Percentiles rank a stretch among this genome's conserved stretches.
Conservation (phyloP, 257 asterid genomes). For the Salvia splendens region DNA sequence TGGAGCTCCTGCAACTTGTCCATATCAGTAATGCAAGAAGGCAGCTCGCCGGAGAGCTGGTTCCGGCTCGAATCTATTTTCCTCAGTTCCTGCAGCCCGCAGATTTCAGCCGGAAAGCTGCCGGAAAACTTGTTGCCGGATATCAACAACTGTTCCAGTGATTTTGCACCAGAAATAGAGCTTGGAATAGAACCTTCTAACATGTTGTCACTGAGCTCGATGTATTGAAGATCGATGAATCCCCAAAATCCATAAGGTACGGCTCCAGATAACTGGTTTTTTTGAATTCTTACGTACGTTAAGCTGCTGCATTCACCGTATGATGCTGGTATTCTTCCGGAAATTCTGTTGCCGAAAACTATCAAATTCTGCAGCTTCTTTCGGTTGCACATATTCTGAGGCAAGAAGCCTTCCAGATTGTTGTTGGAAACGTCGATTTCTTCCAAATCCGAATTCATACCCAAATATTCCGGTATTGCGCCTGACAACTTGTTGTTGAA, state of each 20-base stretch:
- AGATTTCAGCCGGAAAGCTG: constrained; percentile 46
- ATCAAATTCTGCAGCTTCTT: constrained; percentile 44
- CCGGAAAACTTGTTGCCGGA: constrained; percentile 67
- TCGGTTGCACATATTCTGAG: constrained; percentile 55
- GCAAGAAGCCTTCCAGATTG: constrained; percentile 65
- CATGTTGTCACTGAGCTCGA: constrained; percentile 58
- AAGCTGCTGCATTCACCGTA: constrained; percentile 68
- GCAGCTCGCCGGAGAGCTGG: constrained; percentile 63
- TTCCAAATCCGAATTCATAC: constrained; percentile 61
- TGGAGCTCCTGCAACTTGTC: constrained; percentile 57
- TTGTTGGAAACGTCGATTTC: constrained; percentile 69
- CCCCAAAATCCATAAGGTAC: constrained; percentile 71
- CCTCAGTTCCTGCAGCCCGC: constrained; percentile 46
- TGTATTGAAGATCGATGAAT: constrained; percentile 39
- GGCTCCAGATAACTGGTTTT: constrained; percentile 55
- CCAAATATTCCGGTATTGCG: constrained; percentile 53
- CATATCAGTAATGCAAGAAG: constrained; percentile 54
- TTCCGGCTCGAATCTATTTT: constrained; percentile 56
- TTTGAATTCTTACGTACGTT: constrained; percentile 46
- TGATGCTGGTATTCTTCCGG: constrained; percentile 64
- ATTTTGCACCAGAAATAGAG: constrained; percentile 49
- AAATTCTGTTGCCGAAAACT: constrained; percentile 55
- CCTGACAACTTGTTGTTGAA: constrained; percentile 73
- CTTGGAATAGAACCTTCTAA: constrained; percentile 66
- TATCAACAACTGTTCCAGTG: constrained; percentile 46